Evolutionary conservation across 2,329 filamentous ascomycete genomes (phyloP), one percentile per base, ranked within the genome.

Genomic region (Penicillium digitatum): DNA sequence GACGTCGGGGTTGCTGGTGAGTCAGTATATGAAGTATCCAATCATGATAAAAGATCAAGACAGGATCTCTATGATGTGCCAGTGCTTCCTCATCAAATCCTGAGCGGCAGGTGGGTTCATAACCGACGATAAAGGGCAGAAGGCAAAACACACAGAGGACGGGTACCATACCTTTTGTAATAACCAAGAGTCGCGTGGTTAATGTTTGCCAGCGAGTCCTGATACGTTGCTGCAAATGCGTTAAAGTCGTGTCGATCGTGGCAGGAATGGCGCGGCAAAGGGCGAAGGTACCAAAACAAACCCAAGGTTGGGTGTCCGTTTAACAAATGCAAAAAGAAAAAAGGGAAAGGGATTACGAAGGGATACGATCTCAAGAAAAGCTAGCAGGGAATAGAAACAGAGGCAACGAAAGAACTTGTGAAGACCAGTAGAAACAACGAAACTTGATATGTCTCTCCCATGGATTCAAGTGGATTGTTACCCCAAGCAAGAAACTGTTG

Each of bases 1-100:
- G 67, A 78, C 74, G 42, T 87, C 84, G 57, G 87, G 86, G 51
- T 81, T 52, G 29, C 14, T 24, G 20, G 24, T 39, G 43, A 32
- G 8, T 26, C 38, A 20, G 39, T 35, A 49, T 39, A 50, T 35
- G 31, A 52, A 50, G 32, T 20, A 38, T 12, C 14, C n/a, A 45
- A 37, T 51, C 45, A 37, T 49, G 37, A 51, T 26, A 43, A 16
- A 40, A 48, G 39, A 35, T 47, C 44, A 56, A 47, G 22, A 43
- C 42, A 48, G 31, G 29, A 54, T 49, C 12, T 53, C 60, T 62
- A 43, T 22, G 26, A 56, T 20, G 22, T 52, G 51, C 63, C 46
- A 65, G 57, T 44, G 3, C 18, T 46, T 48, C 47, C 12, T 55
- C 43, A 56, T 55, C n/a, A 18, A 35, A 22, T 37, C 39, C 40